Evolutionary conservation across 2,329 filamentous ascomycete genomes (phyloP).

Genomic region (Scytalidium lignicola): DNA sequence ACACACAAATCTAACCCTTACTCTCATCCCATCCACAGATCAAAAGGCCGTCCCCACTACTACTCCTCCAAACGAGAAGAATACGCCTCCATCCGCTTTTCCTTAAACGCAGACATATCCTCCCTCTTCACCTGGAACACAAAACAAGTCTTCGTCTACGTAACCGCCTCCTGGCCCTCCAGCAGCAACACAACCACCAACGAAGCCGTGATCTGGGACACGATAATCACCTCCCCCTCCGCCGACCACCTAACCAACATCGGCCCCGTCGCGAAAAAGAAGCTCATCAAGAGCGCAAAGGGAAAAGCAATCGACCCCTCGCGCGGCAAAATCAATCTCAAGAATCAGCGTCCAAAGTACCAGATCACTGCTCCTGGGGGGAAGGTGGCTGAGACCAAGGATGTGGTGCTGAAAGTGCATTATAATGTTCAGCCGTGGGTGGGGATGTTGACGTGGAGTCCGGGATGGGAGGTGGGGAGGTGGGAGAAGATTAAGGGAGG

Average conservation of each 20-base stretch:
- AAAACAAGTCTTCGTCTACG: conserved; percentile 95
- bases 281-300: conserved; percentile 52
- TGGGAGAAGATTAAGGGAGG: conserved; percentile 65
- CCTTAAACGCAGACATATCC: conserved; percentile 83
- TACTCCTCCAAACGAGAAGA: conserved; percentile 90
- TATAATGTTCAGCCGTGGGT: conserved; percentile 99
- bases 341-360: conserved; percentile 90
- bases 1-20: conserved; percentile 10
- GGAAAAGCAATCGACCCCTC: conserved; percentile 52
- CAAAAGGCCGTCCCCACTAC: conserved; percentile 91
- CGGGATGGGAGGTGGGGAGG: conserved; percentile 43
- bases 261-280: conserved; percentile 55
- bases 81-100: conserved; percentile 91
- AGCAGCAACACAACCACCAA: conserved; percentile 39
- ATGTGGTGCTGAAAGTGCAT: conserved; percentile 75
- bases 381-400: conserved; percentile 65
- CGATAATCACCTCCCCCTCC: conserved; percentile 75
- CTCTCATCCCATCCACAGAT: conserved; percentile 43
- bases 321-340: conserved; percentile 65
- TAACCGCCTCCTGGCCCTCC: conserved; percentile 70
- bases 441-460: conserved; percentile 77
- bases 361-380: conserved; percentile 89
- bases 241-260: conserved; percentile 59
- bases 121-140: conserved; percentile 99
- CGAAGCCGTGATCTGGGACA: conserved; percentile 91